Evolutionary conservation across 2,329 filamentous ascomycete species (phyloP), one percentile per base, ranked within the genome.

Genomic region (Beauveria bassiana): DNA sequence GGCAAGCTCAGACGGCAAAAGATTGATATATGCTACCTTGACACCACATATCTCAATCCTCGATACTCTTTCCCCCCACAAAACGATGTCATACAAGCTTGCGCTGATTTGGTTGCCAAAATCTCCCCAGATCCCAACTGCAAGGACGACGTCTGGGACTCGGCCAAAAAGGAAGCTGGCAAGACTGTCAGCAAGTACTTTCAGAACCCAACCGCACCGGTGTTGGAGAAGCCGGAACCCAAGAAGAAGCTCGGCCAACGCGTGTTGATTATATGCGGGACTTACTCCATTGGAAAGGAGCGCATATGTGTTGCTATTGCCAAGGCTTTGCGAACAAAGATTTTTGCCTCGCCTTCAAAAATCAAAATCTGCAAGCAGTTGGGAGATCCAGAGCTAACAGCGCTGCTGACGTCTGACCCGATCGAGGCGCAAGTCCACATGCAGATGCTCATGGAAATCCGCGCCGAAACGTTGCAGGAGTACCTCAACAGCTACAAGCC

Each of bases 231-330:
- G 63, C 64, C 66, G 62, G 71, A 67, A 62, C 70, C 66, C 53
- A 16, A 65, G 8, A 65, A 69, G 12, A 65, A 65, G 12, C 65
- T 68, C 65, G 65, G 70, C 65, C 68, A 90, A 52, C 87, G 91
- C 5, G 81, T 99, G 2, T 82, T 99, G 0, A 90, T 99, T 5
- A 85, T 99, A 7, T 96, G 96, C 64, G 95, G 95, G 50, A 99
- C 95, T 0, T 99, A 99, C 75, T 96, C 90, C 68, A 99, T 99
- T 69, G 95, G 95, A 70, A 99, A 99, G 75, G 95, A 99, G 74
- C 88, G 93, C 46, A 93, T 99, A 66, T 98, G 93, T 71, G 81
- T 96, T 38, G 93, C 91, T 49, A 96, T 99, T 65, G 95, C 95
- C 4, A 85, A 88, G 68, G 93, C 93, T 0, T 80, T 99, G 2